These are phyloP conservation scores for Xylariaceae sp. DNA, from an alignment of 2,329 filamentous ascomycete genomes.

Conservation along the genomic window DNA sequence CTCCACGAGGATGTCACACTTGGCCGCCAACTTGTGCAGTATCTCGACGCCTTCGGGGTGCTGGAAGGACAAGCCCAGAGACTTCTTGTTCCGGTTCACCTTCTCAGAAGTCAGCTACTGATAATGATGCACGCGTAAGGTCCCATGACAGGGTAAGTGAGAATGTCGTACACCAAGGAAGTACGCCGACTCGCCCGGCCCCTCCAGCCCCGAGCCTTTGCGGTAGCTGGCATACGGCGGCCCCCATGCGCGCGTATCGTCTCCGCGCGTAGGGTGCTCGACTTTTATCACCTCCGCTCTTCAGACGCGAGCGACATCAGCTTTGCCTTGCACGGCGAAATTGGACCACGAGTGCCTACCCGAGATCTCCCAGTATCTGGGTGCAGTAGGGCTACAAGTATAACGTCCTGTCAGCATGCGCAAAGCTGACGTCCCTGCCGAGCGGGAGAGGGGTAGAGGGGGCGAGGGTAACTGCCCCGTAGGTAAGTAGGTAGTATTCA, in stretches of 20 bases:
- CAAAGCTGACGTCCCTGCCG: too few species aligned
- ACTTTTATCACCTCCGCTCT: conserved; percentile 90
- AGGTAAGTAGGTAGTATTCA: conserved; percentile 3
- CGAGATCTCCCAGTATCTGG: conserved; percentile 90
- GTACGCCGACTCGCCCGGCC: conserved; percentile 89
- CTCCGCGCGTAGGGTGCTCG: conserved; percentile 83
- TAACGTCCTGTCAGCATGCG: background rate
- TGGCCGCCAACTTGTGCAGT: conserved; percentile 72
- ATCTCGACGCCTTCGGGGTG: conserved; percentile 77
- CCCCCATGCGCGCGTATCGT: conserved; percentile 94
- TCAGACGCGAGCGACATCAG: conserved; percentile 29
- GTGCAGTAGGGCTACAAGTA: conserved; percentile 79
- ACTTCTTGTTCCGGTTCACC: conserved; percentile 98
- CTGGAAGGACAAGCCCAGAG: conserved; percentile 83
- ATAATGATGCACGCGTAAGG: background rate
- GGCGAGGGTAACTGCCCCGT: background rate
- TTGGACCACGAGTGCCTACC: conserved; percentile 49
- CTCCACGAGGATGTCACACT: conserved; percentile 89
- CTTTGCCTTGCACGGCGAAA: conserved; percentile 8
- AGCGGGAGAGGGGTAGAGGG: too few species aligned
- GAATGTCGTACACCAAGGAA: conserved; percentile 69
- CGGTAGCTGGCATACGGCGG: conserved; percentile 84
- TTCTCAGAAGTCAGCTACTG: conserved; percentile 26
- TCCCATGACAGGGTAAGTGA: background rate
- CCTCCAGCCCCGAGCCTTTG: conserved; percentile 47